Percentiles rank a stretch among this genome's conserved stretches.
Evolutionary conservation across 139 green algal genomes (phyloP).

Genomic region (Picochlorum sp.): DNA sequence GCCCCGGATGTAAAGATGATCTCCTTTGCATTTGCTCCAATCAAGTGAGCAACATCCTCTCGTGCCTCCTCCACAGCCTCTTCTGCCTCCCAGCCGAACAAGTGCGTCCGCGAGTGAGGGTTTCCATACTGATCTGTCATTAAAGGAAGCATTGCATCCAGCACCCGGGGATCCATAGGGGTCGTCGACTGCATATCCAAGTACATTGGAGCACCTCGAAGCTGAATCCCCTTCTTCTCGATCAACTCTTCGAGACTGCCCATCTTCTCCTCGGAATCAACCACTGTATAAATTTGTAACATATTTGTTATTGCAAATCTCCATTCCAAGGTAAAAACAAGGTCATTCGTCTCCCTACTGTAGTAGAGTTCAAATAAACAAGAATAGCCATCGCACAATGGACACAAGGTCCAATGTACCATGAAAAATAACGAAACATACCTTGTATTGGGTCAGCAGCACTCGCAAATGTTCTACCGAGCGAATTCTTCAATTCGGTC

Average conservation of each 20-base stretch:
- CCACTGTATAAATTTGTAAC: too few species aligned
- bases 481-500: neutral
- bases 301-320: too few species aligned
- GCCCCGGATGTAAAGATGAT: conserved; percentile 97
- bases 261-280: neutral
- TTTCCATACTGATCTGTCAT: conserved; percentile 94
- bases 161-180: conserved; percentile 86
- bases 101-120: conserved; percentile 93
- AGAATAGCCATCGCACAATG: too few species aligned
- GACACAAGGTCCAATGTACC: too few species aligned
- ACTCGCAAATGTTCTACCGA: too few species aligned
- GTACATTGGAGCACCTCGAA: conserved; percentile 84
- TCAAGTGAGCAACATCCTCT: conserved; percentile 68
- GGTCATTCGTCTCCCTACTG: too few species aligned
- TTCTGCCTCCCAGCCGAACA: conserved; percentile 96
- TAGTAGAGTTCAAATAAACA: too few species aligned
- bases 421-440: too few species aligned
- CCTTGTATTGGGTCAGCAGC: too few species aligned
- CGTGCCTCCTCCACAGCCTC: conserved; percentile 85
- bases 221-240: conserved; percentile 87
- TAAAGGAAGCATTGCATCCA: conserved; percentile 96
- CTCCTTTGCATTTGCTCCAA: conserved; percentile 92
- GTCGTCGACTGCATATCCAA: conserved; percentile 97
- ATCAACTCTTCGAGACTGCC: conserved; percentile 30
- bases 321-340: too few species aligned